Percentiles rank a stretch among this genome's conserved stretches.
These are phyloP conservation scores for Pulveroboletus sp. DNA, from an alignment of 1,284 basidiomycete genomes.

Conservation along the genomic window DNA sequence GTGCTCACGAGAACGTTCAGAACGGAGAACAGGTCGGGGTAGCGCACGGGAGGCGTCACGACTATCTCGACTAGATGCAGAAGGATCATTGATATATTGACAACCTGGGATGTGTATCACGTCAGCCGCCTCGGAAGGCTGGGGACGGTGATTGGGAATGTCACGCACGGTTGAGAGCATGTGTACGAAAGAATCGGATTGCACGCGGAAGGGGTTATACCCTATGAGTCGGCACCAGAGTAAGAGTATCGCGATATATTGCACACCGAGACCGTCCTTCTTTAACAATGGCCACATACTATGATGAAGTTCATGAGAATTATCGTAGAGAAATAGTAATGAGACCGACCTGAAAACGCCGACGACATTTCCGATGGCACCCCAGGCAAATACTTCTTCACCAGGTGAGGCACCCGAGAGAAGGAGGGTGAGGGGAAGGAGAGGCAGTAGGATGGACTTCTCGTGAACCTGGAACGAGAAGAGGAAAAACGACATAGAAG, in stretches of 20 bases:
- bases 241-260: conserved; percentile 66
- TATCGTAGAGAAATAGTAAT: neutral
- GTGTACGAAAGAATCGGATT: conserved; percentile 49
- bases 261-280: conserved; percentile 75
- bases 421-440: conserved; percentile 82
- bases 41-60: conserved; percentile 64
- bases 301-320: neutral
- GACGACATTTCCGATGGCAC: conserved; percentile 81
- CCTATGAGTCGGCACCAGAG: conserved; percentile 87
- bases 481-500: conserved; percentile 87
- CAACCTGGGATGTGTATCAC: conserved; percentile 41
- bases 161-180: conserved; percentile 58
- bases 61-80: conserved; percentile 70
- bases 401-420: conserved; percentile 63
- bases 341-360: conserved; percentile 78
- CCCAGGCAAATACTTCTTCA: conserved; percentile 75
- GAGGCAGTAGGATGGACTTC: conserved; percentile 87
- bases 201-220: conserved; percentile 58
- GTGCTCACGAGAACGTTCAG: conserved; percentile 84
- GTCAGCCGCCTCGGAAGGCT: conserved; percentile 4
- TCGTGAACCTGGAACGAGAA: conserved; percentile 97
- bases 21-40: conserved; percentile 86
- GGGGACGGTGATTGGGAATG: neutral
- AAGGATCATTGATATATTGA: conserved; percentile 55
- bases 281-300: conserved; percentile 92